Evolutionary conservation across 805 yeast species (phyloP), one percentile per base, ranked within the genome.

Genomic region (Cyberlindnera amylophila): DNA sequence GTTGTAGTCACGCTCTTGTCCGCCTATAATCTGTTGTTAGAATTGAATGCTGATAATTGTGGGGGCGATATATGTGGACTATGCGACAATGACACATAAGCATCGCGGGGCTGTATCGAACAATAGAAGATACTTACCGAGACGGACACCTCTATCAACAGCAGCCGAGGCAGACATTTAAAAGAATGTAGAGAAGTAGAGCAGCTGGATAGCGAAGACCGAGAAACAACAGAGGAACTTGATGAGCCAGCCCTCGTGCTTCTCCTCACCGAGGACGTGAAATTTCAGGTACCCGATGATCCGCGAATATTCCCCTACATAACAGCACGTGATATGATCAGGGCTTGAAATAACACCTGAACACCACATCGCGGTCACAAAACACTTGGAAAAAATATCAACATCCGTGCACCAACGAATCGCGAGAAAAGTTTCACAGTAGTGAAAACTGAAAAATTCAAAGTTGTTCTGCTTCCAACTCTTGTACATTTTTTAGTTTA

Each of bases 1-100:
- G 59, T 84, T 84, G 56, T 83, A 83, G 58, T 82, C 90, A 39
- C 67, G 63, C 33, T 63, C 64, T 31, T 44, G 46, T 13, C 45
- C 47, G 14, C 53, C 55, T 38, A 4, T 19, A 6, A 10, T 16
- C 24, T 21, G 24, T 9, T 21, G 24, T 13, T 18, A n/a, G 24
- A 21, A 21, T 21, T 9, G 24, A 21, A 21, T 21, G 6, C 24
- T n/a, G 24, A 9, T 21, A 6, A 21, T 21, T 21, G 24, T 21
- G 24, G 24, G 24, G 24, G 24, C 6, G 24, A 21, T 21, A 21
- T 21, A 21, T 21, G 24, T 21, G 24, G 8, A 21, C 24, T 9
- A 9, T 21, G 6, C 24, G 9, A 21, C 30, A 33, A 12, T n/a
- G n/a, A 32, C 23, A 10, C 17, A 16, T 6, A 15, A 11, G 17